phyloP scores from a whole-genome alignment of 2,329 filamentous ascomycete genomes.

The Calonectria pteridis region DNA sequence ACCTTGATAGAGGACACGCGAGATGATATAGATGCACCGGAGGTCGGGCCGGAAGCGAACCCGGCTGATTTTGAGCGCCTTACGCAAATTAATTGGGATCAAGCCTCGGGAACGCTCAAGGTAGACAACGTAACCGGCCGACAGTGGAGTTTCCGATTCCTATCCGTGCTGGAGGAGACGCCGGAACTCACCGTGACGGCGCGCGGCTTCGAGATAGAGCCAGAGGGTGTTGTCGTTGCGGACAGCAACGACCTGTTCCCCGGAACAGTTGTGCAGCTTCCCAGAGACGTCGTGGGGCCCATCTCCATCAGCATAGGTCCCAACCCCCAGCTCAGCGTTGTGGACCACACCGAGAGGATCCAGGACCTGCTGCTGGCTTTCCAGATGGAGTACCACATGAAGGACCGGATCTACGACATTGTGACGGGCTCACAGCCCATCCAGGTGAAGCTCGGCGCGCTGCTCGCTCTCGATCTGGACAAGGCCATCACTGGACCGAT shows the following conservation, averaged over 20 bases:
- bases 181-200: background rate
- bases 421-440: background rate
- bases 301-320: background rate
- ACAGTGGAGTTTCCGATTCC: conserved; percentile 7
- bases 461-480: background rate
- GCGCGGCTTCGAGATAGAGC: background rate
- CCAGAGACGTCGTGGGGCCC: background rate
- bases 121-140: background rate
- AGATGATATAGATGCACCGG: conserved; percentile 8
- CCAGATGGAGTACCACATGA: conserved; percentile 6
- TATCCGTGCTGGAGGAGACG: background rate
- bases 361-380: background rate
- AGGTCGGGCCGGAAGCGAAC: background rate
- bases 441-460: background rate
- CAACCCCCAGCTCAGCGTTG: background rate
- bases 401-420: conserved; percentile 3
- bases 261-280: background rate
- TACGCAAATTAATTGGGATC: background rate
- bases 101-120: background rate
- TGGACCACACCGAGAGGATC: background rate
- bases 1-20: conserved; percentile 60
- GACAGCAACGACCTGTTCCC: background rate
- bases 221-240: background rate
- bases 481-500: background rate
- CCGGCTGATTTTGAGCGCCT: background rate